A percentile compares a stretch with the other conserved stretches of the same genome.
These are phyloP conservation scores for Cyberlindnera sargentensis DNA, from an alignment of 805 yeast genomes.

Conservation along the genomic window DNA sequence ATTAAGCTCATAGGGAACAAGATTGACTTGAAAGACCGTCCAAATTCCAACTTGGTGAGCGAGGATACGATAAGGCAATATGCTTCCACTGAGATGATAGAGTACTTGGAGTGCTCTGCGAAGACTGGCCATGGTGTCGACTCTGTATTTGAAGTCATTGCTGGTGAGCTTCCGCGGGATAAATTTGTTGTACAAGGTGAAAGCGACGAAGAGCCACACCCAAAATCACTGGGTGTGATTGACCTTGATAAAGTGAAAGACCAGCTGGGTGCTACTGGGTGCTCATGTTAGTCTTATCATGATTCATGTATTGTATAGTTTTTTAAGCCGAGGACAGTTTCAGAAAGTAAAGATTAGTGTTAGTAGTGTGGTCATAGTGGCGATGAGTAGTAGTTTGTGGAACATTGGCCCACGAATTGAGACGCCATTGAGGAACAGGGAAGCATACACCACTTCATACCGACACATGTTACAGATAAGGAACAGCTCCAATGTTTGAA, in stretches of 20 bases:
- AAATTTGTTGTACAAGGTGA: constrained; percentile 4
- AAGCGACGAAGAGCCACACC: constrained; percentile 2
- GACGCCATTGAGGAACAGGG: neutral
- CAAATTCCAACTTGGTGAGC: constrained; percentile 19
- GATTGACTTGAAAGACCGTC: constrained; percentile 41
- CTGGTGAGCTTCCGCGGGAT: constrained; percentile 40
- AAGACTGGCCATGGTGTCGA: constrained; percentile 59
- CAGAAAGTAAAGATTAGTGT: neutral
- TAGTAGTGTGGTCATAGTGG: neutral
- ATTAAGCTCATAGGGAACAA: constrained; percentile 89
- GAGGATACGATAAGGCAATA: constrained; percentile 6
- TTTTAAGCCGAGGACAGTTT: too few relatives aligned
- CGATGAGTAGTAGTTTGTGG: neutral
- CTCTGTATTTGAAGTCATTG: constrained; percentile 34
- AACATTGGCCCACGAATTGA: neutral
- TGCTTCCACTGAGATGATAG: constrained; percentile 21
- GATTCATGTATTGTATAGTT: too few relatives aligned
- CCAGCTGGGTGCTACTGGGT: constrained; percentile 1
- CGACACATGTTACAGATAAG: neutral
- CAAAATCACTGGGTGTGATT: constrained; percentile 18
- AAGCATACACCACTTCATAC: neutral
- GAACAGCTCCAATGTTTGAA: neutral
- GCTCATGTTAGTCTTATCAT: constrained; percentile 1
- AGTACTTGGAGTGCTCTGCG: constrained; percentile 33
- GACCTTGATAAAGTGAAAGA: constrained; percentile 23